Evolutionary conservation across 352 stramenopile species (phyloP), one percentile per base, ranked within the genome.

Genomic region (Globisporangium perplexum): DNA sequence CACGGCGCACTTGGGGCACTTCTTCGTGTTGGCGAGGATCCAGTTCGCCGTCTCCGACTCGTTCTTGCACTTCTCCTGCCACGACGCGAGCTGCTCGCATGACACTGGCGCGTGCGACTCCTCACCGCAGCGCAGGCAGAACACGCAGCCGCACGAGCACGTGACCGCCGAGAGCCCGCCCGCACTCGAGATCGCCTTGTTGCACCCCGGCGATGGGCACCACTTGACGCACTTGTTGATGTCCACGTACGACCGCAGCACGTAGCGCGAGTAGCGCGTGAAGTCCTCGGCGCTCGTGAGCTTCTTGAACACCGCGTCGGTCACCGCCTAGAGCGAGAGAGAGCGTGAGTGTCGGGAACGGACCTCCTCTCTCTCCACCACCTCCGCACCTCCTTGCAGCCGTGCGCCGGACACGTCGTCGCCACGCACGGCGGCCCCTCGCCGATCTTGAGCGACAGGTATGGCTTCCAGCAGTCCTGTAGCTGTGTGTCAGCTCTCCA

Each of bases 21-120:
- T 96, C 78, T 99, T 99, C 35, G 97, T 99, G 78, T 99, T 99
- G 33, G 96, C 97, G 11, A 99, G 66, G 49, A 99, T 99, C 97
- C 97, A 99, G 71, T 99, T 99, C 45, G 96, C 96, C 24, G 96
- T 99, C 76, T 99, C 97, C 10, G 84, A 98, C 71, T 99, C 97
- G 54, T 98, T 99, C 31, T 83, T 68, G 71, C 91, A 98, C 66
- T 99, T 99, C 56, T 98, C 96, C 46, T 94, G 81, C 97, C 97
- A 99, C 18, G 71, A 58, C 11, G 72, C 72, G 7, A 99, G 75
- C 57, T 98, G 85, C 44, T 93, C 85, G 62, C 97, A 99, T 14
- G 66, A 81, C 6, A 94, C 79, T 1, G 97, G 97, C 39, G 91
- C 70, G 65, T 99, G 97, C 1, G 97, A 90, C 68, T 99, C 97